Percentiles rank a stretch among this genome's conserved stretches.
These are phyloP conservation scores for Haematococcus sp. DNA, from an alignment of 139 green algal species.

Conservation along the genomic window DNA sequence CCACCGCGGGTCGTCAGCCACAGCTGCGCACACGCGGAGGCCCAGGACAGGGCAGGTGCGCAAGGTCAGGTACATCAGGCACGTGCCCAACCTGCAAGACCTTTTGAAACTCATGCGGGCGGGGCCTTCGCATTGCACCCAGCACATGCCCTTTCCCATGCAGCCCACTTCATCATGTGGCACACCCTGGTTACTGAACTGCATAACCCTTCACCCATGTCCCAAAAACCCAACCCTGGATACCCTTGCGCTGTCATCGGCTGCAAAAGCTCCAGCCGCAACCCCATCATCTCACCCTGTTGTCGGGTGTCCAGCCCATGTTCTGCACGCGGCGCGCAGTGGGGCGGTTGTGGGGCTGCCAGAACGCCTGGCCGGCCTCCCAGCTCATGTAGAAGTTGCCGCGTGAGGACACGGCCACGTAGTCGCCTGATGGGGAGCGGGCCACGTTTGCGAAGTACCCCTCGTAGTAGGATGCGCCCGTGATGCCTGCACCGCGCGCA, in stretches of 20 bases:
- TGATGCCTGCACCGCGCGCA: slow-evolving; percentile 70
- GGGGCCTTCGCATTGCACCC: no score
- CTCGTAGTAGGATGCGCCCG: slow-evolving; percentile 96
- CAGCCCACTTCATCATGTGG: no score
- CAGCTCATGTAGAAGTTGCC: slow-evolving; percentile 99
- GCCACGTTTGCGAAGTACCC: slow-evolving; percentile 91
- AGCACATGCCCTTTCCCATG: no score
- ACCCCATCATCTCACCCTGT: slow-evolving; percentile 23
- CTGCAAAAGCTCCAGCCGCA: no score
- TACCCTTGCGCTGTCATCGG: no score
- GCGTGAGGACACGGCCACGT: slow-evolving; percentile 90
- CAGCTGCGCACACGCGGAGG: slow-evolving; percentile 32
- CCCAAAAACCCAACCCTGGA: no score
- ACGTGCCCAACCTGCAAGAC: no score
- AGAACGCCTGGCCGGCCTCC: slow-evolving; percentile 87
- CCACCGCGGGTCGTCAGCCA: slow-evolving; percentile 94
- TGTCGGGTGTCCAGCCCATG: slow-evolving; percentile 84
- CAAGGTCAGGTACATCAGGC: no score
- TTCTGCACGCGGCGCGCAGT: slow-evolving; percentile 86
- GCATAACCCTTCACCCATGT: no score
- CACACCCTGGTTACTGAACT: no score
- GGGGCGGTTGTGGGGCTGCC: slow-evolving; percentile 92
- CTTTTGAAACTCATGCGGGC: no score
- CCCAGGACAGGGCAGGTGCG: no score
- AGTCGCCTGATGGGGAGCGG: slow-evolving; percentile 75